Conservation (phyloP, 2,329 filamentous ascomycete species). For the Ceratocystis eucalypticola region DNA sequence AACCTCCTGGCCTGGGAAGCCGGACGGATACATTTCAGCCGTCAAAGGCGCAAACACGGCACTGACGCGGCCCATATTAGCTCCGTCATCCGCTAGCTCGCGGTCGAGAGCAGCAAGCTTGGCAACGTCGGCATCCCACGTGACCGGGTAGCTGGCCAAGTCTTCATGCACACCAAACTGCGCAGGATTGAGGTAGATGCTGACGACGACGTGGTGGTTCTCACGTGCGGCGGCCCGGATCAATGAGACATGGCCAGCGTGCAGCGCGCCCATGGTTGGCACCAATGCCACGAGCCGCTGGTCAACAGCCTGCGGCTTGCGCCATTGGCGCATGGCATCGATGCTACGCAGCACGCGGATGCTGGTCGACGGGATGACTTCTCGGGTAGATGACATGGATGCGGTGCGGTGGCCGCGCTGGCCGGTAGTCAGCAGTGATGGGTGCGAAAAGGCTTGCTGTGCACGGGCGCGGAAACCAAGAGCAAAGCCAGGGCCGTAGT, state of each 20-base stretch:
- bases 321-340: conserved; percentile 54
- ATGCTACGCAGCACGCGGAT: conserved; percentile 68
- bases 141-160: conserved; percentile 75
- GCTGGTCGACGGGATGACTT: conserved; percentile 41
- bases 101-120: conserved; percentile 55
- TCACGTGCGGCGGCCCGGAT: conserved; percentile 72
- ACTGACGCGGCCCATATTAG: conserved; percentile 53
- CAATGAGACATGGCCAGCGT: conserved; percentile 75
- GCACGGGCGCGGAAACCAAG: not conserved
- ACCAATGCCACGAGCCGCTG: conserved; percentile 72
- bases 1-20: conserved; percentile 58
- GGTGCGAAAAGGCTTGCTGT: not conserved
- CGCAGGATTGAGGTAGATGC: conserved; percentile 90
- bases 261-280: conserved; percentile 96
- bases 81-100: conserved; percentile 51
- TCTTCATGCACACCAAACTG: conserved; percentile 90
- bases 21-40: conserved; percentile 72
- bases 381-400: conserved; percentile 22
- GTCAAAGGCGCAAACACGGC: conserved; percentile 81
- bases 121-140: conserved; percentile 65
- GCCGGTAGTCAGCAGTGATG: conserved; percentile 20
- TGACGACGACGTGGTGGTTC: conserved; percentile 77
- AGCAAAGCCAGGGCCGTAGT: not conserved
- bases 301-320: conserved; percentile 49
- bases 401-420: conserved; percentile 18